Conservation (phyloP, 768 basidiomycete species). For the Hericium alpestre region DNA sequence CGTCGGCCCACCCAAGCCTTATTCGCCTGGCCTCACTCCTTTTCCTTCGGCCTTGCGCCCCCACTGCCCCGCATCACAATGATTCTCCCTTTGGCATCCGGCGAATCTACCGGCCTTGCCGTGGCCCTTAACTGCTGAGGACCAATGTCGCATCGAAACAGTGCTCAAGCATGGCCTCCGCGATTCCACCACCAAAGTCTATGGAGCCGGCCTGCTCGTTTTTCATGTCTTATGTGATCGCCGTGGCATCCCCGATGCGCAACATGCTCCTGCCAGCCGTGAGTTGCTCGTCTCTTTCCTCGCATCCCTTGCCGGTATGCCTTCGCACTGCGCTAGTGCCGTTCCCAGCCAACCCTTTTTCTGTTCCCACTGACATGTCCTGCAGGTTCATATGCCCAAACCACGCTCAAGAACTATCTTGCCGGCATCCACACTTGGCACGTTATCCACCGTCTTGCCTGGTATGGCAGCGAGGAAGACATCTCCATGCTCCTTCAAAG, state of each 20-base stretch:
- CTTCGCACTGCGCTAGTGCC: too few species aligned
- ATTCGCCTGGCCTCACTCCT: background rate
- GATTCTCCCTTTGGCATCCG: constrained; percentile 4
- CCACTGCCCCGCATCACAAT: constrained; percentile 3
- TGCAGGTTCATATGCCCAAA: constrained; percentile 21
- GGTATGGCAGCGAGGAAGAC: constrained; percentile 18
- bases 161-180: constrained; percentile 21
- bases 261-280: constrained; percentile 19
- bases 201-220: constrained; percentile 26
- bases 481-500: constrained; percentile 22
- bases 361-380: too few species aligned
- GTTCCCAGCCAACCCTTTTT: too few species aligned
- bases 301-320: background rate
- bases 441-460: constrained; percentile 27
- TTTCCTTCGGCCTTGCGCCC: constrained; percentile 2
- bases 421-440: constrained; percentile 36
- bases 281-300: constrained; percentile 17
- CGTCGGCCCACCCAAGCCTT: background rate
- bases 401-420: constrained; percentile 28
- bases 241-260: constrained; percentile 20
- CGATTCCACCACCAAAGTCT: constrained; percentile 21
- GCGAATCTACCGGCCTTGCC: background rate
- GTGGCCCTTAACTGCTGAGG: constrained; percentile 4
- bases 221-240: constrained; percentile 33
- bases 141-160: constrained; percentile 15